Evolutionary conservation across 2,329 filamentous ascomycete species (phyloP).

Genomic region (Monosporascus sp.): DNA sequence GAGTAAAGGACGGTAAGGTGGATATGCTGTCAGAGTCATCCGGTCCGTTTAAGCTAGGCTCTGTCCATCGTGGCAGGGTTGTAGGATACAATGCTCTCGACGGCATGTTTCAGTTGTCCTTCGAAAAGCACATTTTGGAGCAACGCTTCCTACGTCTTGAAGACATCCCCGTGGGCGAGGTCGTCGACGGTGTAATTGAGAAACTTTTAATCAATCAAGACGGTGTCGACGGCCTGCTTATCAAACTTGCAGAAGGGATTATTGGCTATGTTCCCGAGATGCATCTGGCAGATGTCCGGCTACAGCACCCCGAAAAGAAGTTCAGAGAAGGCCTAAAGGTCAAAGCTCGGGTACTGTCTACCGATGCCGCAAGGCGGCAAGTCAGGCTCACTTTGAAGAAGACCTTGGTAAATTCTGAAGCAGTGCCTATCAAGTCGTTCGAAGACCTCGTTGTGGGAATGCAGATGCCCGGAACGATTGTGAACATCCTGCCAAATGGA

Average conservation of each 20-base stretch:
- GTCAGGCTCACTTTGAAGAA: constrained; percentile 92
- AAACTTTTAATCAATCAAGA: constrained; percentile 73
- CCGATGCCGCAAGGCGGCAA: constrained; percentile 68
- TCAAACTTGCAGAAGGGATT: constrained; percentile 82
- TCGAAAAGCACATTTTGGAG: constrained; percentile 76
- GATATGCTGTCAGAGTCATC: constrained; percentile 73
- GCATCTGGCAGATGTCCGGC: constrained; percentile 80
- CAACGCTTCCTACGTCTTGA: constrained; percentile 90
- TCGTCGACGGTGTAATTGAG: constrained; percentile 79
- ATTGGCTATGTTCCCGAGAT: constrained; percentile 82
- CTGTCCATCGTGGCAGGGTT: constrained; percentile 75
- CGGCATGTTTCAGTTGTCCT: constrained; percentile 77
- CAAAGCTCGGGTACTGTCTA: constrained; percentile 80
- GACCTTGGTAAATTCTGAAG: constrained; percentile 84
- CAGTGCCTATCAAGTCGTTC: constrained; percentile 72
- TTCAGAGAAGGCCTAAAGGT: constrained; percentile 83
- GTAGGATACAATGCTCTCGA: constrained; percentile 85
- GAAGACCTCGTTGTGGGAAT: constrained; percentile 68
- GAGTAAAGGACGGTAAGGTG: constrained; percentile 83
- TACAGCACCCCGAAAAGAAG: constrained; percentile 94
- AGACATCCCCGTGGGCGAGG: constrained; percentile 75
- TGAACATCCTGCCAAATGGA: constrained; percentile 72
- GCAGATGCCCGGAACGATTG: constrained; percentile 80
- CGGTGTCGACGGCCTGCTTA: constrained; percentile 76
- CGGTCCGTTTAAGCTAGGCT: constrained; percentile 73